Conservation (phyloP, 352 stramenopile species). For the Globisporangium spinosum region DNA sequence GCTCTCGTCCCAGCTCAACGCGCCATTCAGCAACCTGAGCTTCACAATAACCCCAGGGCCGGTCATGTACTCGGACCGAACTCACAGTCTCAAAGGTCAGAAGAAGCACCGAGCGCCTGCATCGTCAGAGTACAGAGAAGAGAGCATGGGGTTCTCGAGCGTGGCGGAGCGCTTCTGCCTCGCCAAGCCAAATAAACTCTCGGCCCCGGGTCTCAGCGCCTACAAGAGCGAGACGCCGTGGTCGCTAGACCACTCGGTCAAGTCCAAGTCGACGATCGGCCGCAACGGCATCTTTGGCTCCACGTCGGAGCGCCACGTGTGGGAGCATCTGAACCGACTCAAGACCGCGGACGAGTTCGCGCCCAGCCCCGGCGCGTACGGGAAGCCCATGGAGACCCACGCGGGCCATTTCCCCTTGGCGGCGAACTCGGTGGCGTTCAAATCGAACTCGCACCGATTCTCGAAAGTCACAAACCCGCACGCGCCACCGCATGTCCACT, state of each 20-base stretch:
- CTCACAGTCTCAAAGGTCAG: constrained; percentile 7
- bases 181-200: constrained; percentile 30
- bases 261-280: constrained; percentile 45
- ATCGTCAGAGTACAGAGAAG: constrained; percentile 22
- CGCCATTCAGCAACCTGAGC: constrained; percentile 52
- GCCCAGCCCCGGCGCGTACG: constrained; percentile 60
- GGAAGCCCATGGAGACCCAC: constrained; percentile 21
- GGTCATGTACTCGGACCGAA: constrained; percentile 40
- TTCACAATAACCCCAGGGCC: constrained; percentile 58
- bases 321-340: constrained; percentile 48
- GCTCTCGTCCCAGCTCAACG: constrained; percentile 50
- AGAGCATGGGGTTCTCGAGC: constrained; percentile 66
- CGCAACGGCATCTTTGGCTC: constrained; percentile 73
- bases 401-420: constrained; percentile 34
- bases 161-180: constrained; percentile 62
- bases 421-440: constrained; percentile 51
- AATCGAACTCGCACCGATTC: constrained; percentile 54
- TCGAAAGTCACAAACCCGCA: constrained; percentile 34
- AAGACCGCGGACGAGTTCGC: constrained; percentile 39
- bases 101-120: constrained; percentile 15
- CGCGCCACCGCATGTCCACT: constrained; percentile 48
- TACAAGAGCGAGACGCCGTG: constrained; percentile 66
- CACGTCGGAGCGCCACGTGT: constrained; percentile 68
- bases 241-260: constrained; percentile 49
- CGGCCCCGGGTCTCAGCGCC: constrained; percentile 41